Evolutionary conservation across 345 rosid genomes (phyloP).

Genomic region (Cardamine resedifolia): DNA sequence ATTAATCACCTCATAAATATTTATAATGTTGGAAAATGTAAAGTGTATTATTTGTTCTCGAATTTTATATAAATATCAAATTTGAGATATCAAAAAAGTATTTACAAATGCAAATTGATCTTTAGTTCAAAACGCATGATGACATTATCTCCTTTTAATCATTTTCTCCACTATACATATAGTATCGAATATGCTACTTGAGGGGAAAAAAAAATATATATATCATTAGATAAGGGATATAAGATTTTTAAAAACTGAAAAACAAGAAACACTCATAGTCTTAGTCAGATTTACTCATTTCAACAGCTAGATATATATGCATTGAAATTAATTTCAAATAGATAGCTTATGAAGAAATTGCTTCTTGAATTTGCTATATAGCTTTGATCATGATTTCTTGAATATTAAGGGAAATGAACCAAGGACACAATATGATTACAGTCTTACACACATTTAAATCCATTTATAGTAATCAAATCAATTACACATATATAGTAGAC

Average conservation of each 20-base stretch:
- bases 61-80: not conserved
- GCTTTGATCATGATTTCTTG: constrained; percentile 40
- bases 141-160: constrained; percentile 30
- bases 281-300: constrained; percentile 13
- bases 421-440: constrained; percentile 27
- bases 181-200: constrained; percentile 3
- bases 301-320: constrained; percentile 29
- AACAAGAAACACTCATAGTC: constrained; percentile 32
- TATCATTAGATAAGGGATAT: not conserved
- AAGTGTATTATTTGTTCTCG: not conserved
- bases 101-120: not conserved
- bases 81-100: not conserved
- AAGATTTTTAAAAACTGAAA: not conserved
- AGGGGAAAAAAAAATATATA: not conserved
- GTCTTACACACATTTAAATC: constrained; percentile 23
- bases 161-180: constrained; percentile 23
- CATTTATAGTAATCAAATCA: not conserved
- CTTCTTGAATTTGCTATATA: constrained; percentile 17
- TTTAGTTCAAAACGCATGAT: constrained; percentile 32
- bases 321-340: constrained; percentile 25
- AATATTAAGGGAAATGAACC: constrained; percentile 26
- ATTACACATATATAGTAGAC: not conserved
- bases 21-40: not conserved
- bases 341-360: constrained; percentile 19
- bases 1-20: not conserved